phyloP scores from a whole-genome alignment of 2,329 filamentous ascomycete genomes.

The Aureobasidium melanogenum region DNA sequence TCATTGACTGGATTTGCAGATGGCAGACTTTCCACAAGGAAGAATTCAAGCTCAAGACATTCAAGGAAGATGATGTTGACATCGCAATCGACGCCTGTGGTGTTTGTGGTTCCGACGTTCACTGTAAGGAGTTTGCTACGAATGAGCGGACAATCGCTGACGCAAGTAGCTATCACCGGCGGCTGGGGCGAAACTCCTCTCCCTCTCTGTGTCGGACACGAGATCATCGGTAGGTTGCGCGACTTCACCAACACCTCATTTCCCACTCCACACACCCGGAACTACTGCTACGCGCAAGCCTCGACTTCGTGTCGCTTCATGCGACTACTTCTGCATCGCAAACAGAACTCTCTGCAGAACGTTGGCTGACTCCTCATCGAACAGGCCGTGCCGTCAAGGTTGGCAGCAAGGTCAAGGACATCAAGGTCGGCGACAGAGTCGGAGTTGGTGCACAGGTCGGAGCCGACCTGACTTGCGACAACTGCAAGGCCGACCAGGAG shows the following conservation, averaged over 20 bases:
- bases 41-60: constrained; percentile 34
- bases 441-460: constrained; percentile 42
- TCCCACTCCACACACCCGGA: not conserved
- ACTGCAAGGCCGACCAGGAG: constrained; percentile 37
- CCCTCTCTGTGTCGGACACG: constrained; percentile 21
- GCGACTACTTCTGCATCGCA: no score
- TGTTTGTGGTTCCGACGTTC: constrained; percentile 25
- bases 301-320: no score
- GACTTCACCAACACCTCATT: not conserved
- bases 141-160: not conserved
- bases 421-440: constrained; percentile 30
- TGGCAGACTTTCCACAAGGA: constrained; percentile 32
- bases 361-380: not conserved
- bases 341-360: not conserved
- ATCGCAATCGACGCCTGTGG: constrained; percentile 32
- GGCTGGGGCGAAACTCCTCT: constrained; percentile 34
- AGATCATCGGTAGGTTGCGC: constrained; percentile 16
- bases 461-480: constrained; percentile 44
- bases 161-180: constrained; percentile 17
- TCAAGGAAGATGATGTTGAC: constrained; percentile 31
- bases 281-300: not conserved
- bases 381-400: constrained; percentile 17
- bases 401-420: constrained; percentile 19
- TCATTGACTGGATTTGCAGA: constrained; percentile 41
- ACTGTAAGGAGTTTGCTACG: constrained; percentile 25